Conservation (phyloP, 1,284 basidiomycete genomes). For the Chalciporus sp. region DNA sequence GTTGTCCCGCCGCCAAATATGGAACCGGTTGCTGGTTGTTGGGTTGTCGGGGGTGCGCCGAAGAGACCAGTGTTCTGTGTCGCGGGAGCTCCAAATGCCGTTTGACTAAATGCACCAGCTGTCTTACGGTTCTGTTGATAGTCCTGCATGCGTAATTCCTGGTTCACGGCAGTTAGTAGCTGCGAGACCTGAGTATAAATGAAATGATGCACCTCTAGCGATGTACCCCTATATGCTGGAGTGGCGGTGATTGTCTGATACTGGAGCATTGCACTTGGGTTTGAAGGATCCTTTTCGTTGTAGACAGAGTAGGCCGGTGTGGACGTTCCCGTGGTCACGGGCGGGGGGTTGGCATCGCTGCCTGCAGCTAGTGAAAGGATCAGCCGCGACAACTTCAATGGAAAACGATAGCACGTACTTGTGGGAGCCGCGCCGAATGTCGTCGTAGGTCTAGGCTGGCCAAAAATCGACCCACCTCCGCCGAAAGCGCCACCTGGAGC, state of each 20-base stretch:
- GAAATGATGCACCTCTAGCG: slow-evolving; percentile 60
- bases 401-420: slow-evolving; percentile 28
- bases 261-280: slow-evolving; percentile 47
- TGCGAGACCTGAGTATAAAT: not conserved
- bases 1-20: slow-evolving; percentile 31
- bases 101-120: slow-evolving; percentile 50
- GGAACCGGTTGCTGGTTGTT: slow-evolving; percentile 38
- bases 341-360: slow-evolving; percentile 38
- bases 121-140: slow-evolving; percentile 78
- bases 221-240: slow-evolving; percentile 67
- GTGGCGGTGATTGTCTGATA: slow-evolving; percentile 78
- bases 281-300: slow-evolving; percentile 60
- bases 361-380: slow-evolving; percentile 29
- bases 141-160: slow-evolving; percentile 78
- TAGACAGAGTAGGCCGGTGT: slow-evolving; percentile 58
- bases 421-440: slow-evolving; percentile 48
- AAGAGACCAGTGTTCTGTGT: slow-evolving; percentile 40
- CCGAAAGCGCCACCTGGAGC: slow-evolving; percentile 46
- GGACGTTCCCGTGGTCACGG: slow-evolving; percentile 64
- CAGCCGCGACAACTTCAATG: slow-evolving; percentile 10
- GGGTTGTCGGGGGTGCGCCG: slow-evolving; percentile 39
- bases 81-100: slow-evolving; percentile 33
- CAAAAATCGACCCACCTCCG: slow-evolving; percentile 43
- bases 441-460: slow-evolving; percentile 50
- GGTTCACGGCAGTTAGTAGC: slow-evolving; percentile 4